Percentiles rank a stretch among this genome's conserved stretches.
These are phyloP conservation scores for Dioscorea zingiberensis DNA, from an alignment of 106 monocot genomes.

Conservation along the genomic window DNA sequence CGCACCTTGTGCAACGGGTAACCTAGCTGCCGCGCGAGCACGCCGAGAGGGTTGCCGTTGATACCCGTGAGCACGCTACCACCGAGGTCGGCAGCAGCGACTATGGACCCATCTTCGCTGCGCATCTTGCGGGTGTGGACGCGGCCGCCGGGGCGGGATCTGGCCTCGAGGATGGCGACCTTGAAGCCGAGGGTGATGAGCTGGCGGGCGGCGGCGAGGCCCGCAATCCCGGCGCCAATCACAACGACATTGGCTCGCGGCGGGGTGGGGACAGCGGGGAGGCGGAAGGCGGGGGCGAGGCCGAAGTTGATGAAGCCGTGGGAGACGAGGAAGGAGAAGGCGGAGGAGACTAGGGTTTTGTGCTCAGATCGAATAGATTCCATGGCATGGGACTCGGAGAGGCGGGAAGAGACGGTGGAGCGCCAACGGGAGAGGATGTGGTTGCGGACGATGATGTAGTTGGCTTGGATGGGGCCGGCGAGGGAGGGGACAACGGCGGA, in stretches of 20 bases:
- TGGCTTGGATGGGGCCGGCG: conserved; percentile 52
- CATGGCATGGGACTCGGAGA: conserved; percentile 53
- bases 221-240: conserved; percentile 81
- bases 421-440: conserved; percentile 86
- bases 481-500: conserved; percentile 46
- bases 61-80: conserved; percentile 96
- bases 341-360: conserved; percentile 39
- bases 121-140: conserved; percentile 70
- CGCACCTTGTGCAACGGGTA: conserved; percentile 91
- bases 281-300: conserved; percentile 36
- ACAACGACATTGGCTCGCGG: conserved; percentile 37
- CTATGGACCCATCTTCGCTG: conserved; percentile 14
- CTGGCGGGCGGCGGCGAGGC: conserved; percentile 76
- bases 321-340: conserved; percentile 58
- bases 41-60: conserved; percentile 88
- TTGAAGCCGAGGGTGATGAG: conserved; percentile 65
- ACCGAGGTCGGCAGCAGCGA: conserved; percentile 80
- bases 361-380: conserved; percentile 80
- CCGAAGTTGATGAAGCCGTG: conserved; percentile 89
- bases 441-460: conserved; percentile 87
- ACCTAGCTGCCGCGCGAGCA: conserved; percentile 79
- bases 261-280: conserved; percentile 9
- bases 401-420: conserved; percentile 45
- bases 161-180: conserved; percentile 71
- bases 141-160: conserved; percentile 80